Base-by-base conservation (phyloP, 306 rosid species). In the Ammopiptanthus mongolicus region DNA sequence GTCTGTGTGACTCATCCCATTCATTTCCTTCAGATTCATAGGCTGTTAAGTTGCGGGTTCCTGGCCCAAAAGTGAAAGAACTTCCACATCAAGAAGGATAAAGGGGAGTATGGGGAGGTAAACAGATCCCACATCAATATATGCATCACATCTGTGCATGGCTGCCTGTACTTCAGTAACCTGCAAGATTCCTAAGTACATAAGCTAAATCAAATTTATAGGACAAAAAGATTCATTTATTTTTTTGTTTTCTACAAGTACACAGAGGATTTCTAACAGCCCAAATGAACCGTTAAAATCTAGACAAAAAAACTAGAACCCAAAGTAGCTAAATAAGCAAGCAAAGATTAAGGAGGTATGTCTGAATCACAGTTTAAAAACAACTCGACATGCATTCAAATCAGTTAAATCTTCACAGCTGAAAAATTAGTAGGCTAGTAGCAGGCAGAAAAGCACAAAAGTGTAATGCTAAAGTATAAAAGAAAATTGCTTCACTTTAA, bases 51-150 rank as follows among this genome's bases (percentile, higher is more conserved):
- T n/a, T n/a, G n/a, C n/a, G n/a, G n/a, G n/a, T n/a, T n/a, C n/a
- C n/a, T n/a, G n/a, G n/a, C n/a, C n/a, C n/a, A n/a, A n/a, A n/a
- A n/a, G 8, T 15, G 84, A 87, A 73, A 80, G 87, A 19, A 81
- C 82, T 65, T 62, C 77, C 72, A 83, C 91, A 67, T 85, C 87
- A 76, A 84, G 82, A 79, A 78, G 81, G 82, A 80, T 81, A 75
- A 76, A 34, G 85, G 88, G 10, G 88, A 84, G 31, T 81, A 81
- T 0, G 82, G 88, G 3, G 75, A 77, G 2, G 80, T 84, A 84
- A 52, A 80, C 18, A n/a, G 88, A 69, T 65, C 84, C 83, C 71
- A 67, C 88, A 64, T 80, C 77, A 5, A 81, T 5, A 33, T 73
- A 28, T 44, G 86, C 82, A 15, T 15, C 69, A 13, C 84, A 86